These are phyloP conservation scores for Jaltomata sinuosa DNA, from an alignment of 257 asterid species.

Conservation along the genomic window DNA sequence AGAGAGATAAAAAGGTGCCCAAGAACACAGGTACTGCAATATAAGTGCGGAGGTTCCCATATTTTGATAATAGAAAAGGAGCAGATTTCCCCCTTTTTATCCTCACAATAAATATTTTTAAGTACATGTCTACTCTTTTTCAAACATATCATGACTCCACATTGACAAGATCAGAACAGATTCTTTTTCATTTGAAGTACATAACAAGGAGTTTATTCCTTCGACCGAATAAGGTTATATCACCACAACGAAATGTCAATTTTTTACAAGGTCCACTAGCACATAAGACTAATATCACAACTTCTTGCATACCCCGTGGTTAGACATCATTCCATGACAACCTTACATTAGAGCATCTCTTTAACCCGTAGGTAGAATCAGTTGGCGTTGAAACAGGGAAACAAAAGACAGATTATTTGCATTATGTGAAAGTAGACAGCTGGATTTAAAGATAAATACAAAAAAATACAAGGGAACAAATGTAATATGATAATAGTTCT, in stretches of 20 bases:
- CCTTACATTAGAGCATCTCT: neutral
- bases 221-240: neutral
- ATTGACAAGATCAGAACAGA: neutral
- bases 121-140: neutral
- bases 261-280: neutral
- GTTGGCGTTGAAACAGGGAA: neutral
- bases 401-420: neutral
- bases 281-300: neutral
- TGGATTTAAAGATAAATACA: neutral
- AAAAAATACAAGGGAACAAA: neutral
- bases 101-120: neutral
- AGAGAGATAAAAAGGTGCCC: neutral
- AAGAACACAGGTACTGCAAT: neutral
- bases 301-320: neutral
- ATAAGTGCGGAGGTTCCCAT: neutral
- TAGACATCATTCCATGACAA: neutral
- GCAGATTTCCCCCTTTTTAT: neutral
- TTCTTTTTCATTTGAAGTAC: neutral
- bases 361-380: neutral
- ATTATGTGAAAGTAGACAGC: neutral
- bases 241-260: neutral
- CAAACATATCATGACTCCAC: neutral
- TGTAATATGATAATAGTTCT: conserved; percentile 16
- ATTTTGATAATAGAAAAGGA: neutral
- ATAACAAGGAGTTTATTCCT: neutral